phyloP scores from a whole-genome alignment of 2,329 filamentous ascomycete species.

The Drechslerella coelobrocha region DNA sequence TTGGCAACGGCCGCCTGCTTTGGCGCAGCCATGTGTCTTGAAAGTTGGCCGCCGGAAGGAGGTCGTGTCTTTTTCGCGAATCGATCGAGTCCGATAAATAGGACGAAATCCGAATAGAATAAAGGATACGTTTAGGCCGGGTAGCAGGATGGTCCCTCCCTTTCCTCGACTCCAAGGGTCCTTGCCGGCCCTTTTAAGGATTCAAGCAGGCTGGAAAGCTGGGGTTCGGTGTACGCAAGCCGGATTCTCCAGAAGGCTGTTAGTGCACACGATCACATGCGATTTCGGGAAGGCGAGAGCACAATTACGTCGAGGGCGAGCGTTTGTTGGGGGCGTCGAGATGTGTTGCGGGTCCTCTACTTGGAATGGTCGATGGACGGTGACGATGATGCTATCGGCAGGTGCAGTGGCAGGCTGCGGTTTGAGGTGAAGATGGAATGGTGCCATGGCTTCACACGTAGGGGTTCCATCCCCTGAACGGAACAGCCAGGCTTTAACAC shows the following conservation, averaged over 20 bases:
- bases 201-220: constrained; percentile 6
- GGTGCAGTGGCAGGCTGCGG: neutral
- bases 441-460: neutral
- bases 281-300: constrained; percentile 42
- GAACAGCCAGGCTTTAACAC: neutral
- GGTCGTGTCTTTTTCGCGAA: constrained; percentile 9
- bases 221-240: constrained; percentile 22
- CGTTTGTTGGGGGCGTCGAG: too few relatives aligned
- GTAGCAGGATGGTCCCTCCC: neutral
- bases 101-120: neutral
- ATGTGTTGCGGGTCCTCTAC: neutral
- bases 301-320: neutral
- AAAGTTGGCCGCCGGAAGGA: too few relatives aligned
- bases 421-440: neutral
- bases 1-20: constrained; percentile 41
- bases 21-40: constrained; percentile 29
- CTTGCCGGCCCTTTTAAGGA: constrained; percentile 7
- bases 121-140: neutral
- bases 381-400: constrained; percentile 7
- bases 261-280: constrained; percentile 50
- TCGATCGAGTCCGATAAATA: constrained; percentile 3
- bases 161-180: constrained; percentile 4
- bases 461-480: constrained; percentile 13
- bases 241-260: constrained; percentile 21
- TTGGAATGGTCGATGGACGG: neutral